Evolutionary conservation across 1,284 basidiomycete species (phyloP), one percentile per base, ranked within the genome.

Genomic region (Earliella scabrosa): DNA sequence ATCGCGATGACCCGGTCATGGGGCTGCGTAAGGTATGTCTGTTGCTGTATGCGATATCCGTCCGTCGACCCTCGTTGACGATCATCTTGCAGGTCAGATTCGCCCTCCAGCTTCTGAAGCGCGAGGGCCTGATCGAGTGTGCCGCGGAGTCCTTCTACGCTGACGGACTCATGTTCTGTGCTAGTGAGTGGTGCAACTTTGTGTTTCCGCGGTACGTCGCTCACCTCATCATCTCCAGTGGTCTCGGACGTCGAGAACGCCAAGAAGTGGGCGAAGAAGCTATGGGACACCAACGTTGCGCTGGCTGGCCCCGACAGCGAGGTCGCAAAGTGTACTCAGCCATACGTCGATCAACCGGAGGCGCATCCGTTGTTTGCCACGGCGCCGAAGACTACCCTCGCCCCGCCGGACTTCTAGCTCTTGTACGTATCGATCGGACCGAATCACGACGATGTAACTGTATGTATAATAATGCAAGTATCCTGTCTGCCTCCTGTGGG

Each of bases 101-200:
- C 14, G 62, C 62, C 13, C 34, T 66, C 14, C 44, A 47, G 4
- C 49, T 55, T 11, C 50, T 66, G 9, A 50, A 50, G 26, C 50
- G 60, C 29, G 66, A 67, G 41, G 43, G 54, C 3, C 32, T 67
- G 3, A 47, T 59, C 4, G 56, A 54, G 21, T 60, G 6, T 9
- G 21, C 52, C 43, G 51, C 43, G 5, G 53, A 58, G 3, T 32
- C 54, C 1, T 63, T 63, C 52, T 61, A 58, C 26, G 53, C 44
- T 39, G 49, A 52, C 23, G 66, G 57, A 23, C 65, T 61, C 54
- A 54, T 56, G 26, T 58, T 54, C 32, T 54, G 52, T 48, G 39
- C 27, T 47, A 16, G 58, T 65, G 43, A 4, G 63, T 50, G 10
- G 7, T 26, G 7, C 21, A 23, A 24, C 6, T 24, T 34, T 1